phyloP scores from a whole-genome alignment of 2,329 filamentous ascomycete species.

The Phoma sp. region DNA sequence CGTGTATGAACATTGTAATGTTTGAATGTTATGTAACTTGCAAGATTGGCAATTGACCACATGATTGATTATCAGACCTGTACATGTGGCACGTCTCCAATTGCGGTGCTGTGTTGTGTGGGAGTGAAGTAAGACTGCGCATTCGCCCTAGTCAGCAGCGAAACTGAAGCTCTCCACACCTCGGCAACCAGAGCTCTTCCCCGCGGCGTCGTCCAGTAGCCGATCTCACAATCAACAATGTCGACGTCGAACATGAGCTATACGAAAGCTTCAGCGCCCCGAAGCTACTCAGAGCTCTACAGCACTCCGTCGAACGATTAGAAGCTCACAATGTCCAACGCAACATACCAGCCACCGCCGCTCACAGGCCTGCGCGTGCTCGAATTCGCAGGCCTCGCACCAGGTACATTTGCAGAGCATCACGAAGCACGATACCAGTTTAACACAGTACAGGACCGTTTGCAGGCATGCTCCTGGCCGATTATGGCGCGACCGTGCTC shows the following conservation, averaged over 20 bases:
- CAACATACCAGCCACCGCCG: conserved; percentile 51
- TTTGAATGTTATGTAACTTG: no score
- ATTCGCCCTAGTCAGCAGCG: background rate
- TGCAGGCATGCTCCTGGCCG: conserved; percentile 80
- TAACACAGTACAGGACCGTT: conserved; percentile 70
- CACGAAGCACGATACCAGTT: no score
- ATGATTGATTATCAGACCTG: no score
- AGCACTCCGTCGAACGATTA: background rate
- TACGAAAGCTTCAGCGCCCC: background rate
- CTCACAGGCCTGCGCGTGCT: conserved; percentile 66
- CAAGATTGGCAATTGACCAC: no score
- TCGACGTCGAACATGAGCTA: conserved; percentile 37
- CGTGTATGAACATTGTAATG: no score
- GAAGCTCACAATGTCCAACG: conserved; percentile 25
- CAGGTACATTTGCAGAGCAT: conserved; percentile 48
- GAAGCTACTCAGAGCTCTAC: background rate
- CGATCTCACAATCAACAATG: conserved; percentile 31
- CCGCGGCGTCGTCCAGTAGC: conserved; percentile 40
- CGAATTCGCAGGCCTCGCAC: conserved; percentile 68
- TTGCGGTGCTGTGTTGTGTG: no score
- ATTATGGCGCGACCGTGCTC: conserved; percentile 83
- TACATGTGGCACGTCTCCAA: no score
- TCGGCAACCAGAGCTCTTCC: conserved; percentile 37
- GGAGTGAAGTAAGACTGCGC: no score
- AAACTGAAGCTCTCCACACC: conserved; percentile 23